Percentiles rank a stretch among this genome's conserved stretches.
These are phyloP conservation scores for Candida morakotiae DNA, from an alignment of 805 yeast species.

Conservation along the genomic window DNA sequence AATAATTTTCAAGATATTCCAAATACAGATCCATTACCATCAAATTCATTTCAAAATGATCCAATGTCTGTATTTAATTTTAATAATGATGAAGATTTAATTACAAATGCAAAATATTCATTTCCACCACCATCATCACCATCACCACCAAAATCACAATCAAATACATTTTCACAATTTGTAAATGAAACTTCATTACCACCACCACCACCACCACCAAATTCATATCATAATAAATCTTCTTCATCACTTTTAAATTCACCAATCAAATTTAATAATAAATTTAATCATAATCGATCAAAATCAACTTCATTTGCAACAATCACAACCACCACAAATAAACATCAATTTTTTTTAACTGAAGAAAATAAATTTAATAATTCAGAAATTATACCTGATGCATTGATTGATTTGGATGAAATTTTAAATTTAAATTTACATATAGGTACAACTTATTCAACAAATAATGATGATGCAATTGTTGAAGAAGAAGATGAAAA, in stretches of 20 bases:
- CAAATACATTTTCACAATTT: constrained; percentile 25
- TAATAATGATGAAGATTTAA: constrained; percentile 35
- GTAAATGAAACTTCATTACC: not conserved
- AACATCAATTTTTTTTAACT: constrained; percentile 9
- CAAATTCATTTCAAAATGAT: constrained; percentile 4
- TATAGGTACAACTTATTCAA: constrained; percentile 27
- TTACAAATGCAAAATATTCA: constrained; percentile 21
- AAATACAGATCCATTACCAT: constrained; percentile 11
- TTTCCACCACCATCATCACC: constrained; percentile 21
- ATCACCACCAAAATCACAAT: not conserved
- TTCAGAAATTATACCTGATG: constrained; percentile 25
- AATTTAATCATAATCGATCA: not conserved
- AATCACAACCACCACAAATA: not conserved
- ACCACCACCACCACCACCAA: not conserved
- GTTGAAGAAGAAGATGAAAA: constrained; percentile 7
- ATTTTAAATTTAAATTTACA: constrained; percentile 29
- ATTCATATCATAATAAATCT: not conserved
- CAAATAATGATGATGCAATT: constrained; percentile 14
- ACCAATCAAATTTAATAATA: not conserved
- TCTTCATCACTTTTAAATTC: not conserved
- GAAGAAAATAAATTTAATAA: constrained; percentile 7
- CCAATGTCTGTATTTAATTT: constrained; percentile 18
- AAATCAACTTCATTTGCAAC: not conserved
- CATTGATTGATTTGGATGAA: constrained; percentile 38
- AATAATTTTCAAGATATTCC: not conserved